These are phyloP conservation scores for Kwoniella sp. DNA, from an alignment of 768 basidiomycete genomes.

Conservation along the genomic window DNA sequence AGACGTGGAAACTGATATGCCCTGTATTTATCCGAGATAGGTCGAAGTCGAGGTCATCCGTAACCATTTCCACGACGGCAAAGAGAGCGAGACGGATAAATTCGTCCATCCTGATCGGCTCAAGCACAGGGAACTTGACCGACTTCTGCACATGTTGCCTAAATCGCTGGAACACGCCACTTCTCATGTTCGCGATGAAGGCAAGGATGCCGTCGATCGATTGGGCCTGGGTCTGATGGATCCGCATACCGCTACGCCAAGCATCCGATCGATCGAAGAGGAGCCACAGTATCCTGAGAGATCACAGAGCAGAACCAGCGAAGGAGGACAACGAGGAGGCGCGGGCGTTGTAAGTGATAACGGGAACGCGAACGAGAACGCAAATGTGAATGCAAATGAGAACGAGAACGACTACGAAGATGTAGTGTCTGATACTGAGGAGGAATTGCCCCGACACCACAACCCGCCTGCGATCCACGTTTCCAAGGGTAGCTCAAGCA, in stretches of 20 bases:
- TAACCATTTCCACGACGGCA: conserved; percentile 55
- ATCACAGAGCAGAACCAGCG: background rate
- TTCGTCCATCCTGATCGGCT: conserved; percentile 50
- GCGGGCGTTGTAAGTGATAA: background rate
- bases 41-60: conserved; percentile 68
- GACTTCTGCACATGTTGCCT: conserved; percentile 34
- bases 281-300: background rate
- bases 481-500: conserved; percentile 4
- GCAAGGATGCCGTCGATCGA: conserved; percentile 37
- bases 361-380: conserved; percentile 1
- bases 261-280: conserved; percentile 6
- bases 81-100: conserved; percentile 27
- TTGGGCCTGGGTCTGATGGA: conserved; percentile 47
- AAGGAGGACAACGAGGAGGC: background rate
- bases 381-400: background rate
- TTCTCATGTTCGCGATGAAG: conserved; percentile 35
- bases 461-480: conserved; percentile 15
- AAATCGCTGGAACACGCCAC: conserved; percentile 40
- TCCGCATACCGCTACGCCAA: conserved; percentile 13
- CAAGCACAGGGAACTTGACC: conserved; percentile 38
- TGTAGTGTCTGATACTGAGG: conserved; percentile 14
- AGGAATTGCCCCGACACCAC: background rate
- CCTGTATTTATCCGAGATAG: too few species aligned
- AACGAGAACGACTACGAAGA: conserved; percentile 12
- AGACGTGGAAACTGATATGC: too few species aligned